Evolutionary conservation across 805 yeast genomes (phyloP).

Genomic region (Wickerhamiella parazyma): DNA sequence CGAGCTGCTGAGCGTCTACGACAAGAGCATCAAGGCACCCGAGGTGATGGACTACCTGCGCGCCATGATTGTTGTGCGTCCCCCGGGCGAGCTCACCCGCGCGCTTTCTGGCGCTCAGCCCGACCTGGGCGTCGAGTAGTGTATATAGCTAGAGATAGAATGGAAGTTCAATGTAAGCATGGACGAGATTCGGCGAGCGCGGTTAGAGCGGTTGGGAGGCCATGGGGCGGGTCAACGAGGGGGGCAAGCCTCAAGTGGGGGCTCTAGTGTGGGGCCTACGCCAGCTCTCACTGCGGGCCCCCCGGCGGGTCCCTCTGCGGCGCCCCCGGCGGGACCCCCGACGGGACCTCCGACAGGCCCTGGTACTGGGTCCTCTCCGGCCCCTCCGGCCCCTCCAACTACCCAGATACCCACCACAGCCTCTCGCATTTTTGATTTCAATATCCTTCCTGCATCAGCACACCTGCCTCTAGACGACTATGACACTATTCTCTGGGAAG

Average conservation of each 20-base stretch:
- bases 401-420: too few species aligned
- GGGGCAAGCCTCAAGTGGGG: too few species aligned
- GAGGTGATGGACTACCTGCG: slow-evolving; percentile 65
- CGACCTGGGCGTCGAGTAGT: slow-evolving; percentile 10
- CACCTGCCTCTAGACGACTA: slow-evolving; percentile 1
- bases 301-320: too few species aligned
- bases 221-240: too few species aligned
- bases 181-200: slow-evolving; percentile 8
- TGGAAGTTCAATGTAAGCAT: too few species aligned
- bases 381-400: too few species aligned
- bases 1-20: slow-evolving; percentile 78
- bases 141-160: slow-evolving; percentile 7
- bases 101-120: slow-evolving; percentile 37
- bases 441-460: not conserved
- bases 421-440: slow-evolving; percentile 1
- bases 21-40: slow-evolving; percentile 70
- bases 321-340: too few species aligned
- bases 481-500: slow-evolving; percentile 10
- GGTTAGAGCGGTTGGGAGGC: slow-evolving; percentile 2
- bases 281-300: too few species aligned
- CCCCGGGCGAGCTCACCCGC: slow-evolving; percentile 61
- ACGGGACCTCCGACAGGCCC: too few species aligned
- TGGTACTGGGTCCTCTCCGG: too few species aligned
- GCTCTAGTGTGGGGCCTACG: too few species aligned
- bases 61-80: slow-evolving; percentile 79